Conservation (phyloP, 257 asterid species). For the Sherardia arvensis region DNA sequence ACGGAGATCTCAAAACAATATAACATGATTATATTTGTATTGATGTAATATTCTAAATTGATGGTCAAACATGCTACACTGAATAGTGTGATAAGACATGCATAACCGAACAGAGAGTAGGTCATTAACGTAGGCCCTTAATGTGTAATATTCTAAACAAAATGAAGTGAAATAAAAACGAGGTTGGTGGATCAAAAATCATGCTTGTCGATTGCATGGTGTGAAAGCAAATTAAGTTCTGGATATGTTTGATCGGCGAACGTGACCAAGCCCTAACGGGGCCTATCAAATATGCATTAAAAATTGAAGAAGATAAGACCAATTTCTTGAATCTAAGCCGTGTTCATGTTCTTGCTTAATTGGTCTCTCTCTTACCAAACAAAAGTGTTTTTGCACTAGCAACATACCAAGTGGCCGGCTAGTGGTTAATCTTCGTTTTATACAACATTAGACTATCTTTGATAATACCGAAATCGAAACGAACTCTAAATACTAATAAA, state of each 20-base stretch:
- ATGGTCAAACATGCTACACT: too few relatives aligned
- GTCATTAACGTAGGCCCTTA: too few relatives aligned
- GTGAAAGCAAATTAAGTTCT: neutral
- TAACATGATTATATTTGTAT: too few relatives aligned
- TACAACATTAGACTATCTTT: neutral
- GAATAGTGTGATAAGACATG: too few relatives aligned
- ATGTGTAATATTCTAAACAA: neutral
- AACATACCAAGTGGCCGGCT: neutral
- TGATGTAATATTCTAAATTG: too few relatives aligned
- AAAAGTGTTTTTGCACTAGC: neutral
- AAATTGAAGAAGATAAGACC: neutral
- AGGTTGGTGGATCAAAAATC: neutral
- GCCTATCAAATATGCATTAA: neutral
- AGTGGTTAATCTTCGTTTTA: neutral
- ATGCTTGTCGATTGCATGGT: neutral
- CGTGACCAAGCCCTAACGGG: neutral
- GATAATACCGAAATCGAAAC: too few relatives aligned
- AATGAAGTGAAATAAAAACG: neutral
- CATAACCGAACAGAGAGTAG: too few relatives aligned
- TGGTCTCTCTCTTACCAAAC: constrained; percentile 7
- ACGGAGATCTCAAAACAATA: too few relatives aligned
- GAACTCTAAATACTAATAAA: too few relatives aligned
- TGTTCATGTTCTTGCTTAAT: neutral
- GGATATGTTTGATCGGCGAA: neutral
- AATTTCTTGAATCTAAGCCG: neutral